Evolutionary conservation across 805 yeast species (phyloP), one percentile per base, ranked within the genome.

Genomic region (Lipomyces chichibuensis): DNA sequence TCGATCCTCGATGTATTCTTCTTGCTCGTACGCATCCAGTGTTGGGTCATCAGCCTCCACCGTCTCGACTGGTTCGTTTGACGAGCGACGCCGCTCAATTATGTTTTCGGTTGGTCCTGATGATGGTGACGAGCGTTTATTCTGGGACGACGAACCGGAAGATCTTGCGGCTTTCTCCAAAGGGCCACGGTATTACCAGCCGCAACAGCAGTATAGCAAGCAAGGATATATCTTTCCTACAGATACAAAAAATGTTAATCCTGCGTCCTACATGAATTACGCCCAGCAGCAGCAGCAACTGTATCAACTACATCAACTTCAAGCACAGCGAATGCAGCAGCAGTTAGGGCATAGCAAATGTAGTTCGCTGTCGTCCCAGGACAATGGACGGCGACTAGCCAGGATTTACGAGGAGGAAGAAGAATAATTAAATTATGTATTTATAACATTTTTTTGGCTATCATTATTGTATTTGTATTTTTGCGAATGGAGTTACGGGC

Each of bases 381-480:
- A 49, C 8, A 58, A 37, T 37, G 64, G 60, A 7, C 59, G 65
- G 27, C 29, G 53, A 9, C 46, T 66, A 20, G 69, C 62, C 17
- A 49, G 37, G 13, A 66, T 66, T 35, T 51, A 60, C 59, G 69
- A 66, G 54, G 69, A 66, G 23, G 65, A 66, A 8, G 65, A 65
- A 60, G 49, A 37, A 33, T 51, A 20, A 52, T 49, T 49, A 27
- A 27, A 52, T 14, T 23, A 27, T 11, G 9, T 14, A 37, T 52
- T 23, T 20, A 9, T 14, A 6, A 2, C 4, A 43, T 3, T 43
- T 52, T 51, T 13, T 14, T 3, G 53, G 11, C 6, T 49, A n/a
- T 1, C 11, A 9, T 23, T 6, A 11, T 23, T 49, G 53, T 49
- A 1, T 49, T 49, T 49, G 53, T 49, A 49, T 17, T 49, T 5